Evolutionary conservation across 768 basidiomycete species (phyloP), one percentile per base, ranked within the genome.

Genomic region (Suillus lakei): DNA sequence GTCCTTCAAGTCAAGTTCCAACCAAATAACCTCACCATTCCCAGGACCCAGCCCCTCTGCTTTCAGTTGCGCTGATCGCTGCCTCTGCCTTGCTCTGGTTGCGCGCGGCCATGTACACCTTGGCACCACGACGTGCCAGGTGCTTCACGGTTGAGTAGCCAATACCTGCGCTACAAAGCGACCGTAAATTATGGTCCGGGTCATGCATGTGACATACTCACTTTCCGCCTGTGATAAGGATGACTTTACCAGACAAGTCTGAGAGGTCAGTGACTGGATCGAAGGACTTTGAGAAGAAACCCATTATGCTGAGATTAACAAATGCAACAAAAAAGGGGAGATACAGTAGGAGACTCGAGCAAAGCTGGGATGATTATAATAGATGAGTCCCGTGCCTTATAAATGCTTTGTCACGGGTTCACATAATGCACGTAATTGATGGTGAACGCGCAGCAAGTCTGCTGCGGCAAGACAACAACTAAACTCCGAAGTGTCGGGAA

Each of bases 21-120:
- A 68, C 80, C 80, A 88, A 4, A 80, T 63, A 0, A 88, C 76
- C 60, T 83, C 72, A 13, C 86, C 86, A 62, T 81, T 79, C 0
- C 81, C 82, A 0, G 80, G 77, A 5, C 69, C 79, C 1, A 85
- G 67, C 0, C 84, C 86, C 48, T 84, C 84, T 4, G 65, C 65
- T 43, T 82, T 72, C 44, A 90, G 74, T 36, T 76, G 71, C 30
- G 75, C 77, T n/a, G n/a, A 88, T 83, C 2, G 87, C 87, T 8
- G 71, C 82, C 26, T 72, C 77, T 9, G 84, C 87, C 55, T 76
- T 80, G 18, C 69, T 68, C 66, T 84, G 82, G 66, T 78, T 81
- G 21, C 88, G 81, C 8, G 85, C 83, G 0, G 81, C 85, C 66
- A 90, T 80, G 67, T 88, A 88, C 7, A 89, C 85, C 68, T 85